Evolutionary conservation across 257 asterid genomes (phyloP).

Genomic region (Nyctanthes arbortristis): DNA sequence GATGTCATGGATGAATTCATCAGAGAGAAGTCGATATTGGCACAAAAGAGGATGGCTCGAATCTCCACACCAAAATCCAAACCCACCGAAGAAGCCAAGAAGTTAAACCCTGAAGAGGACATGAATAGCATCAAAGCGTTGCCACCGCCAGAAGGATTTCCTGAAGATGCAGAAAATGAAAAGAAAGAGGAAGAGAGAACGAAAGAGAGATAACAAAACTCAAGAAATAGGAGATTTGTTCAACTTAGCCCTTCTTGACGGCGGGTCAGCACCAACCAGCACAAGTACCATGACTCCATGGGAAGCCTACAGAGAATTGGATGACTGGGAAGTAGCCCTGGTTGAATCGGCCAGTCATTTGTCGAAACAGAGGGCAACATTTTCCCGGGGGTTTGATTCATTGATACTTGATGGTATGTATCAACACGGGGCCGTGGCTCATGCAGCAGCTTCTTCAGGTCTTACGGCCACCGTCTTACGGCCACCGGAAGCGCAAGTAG

Average conservation of each 20-base stretch:
- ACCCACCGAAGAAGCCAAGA: slow-evolving; percentile 11
- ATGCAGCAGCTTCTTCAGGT: slow-evolving; percentile 66
- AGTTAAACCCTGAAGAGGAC: slow-evolving; percentile 50
- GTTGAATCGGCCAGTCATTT: slow-evolving; percentile 75
- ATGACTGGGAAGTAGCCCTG: slow-evolving; percentile 80
- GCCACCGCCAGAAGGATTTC: slow-evolving; percentile 66
- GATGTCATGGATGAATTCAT: slow-evolving; percentile 87
- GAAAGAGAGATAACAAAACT: slow-evolving; percentile 8
- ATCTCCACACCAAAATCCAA: slow-evolving; percentile 30
- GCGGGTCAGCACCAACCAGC: slow-evolving; percentile 31
- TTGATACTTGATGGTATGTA: slow-evolving; percentile 84
- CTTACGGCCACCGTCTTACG: slow-evolving; percentile 50
- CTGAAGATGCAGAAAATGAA: slow-evolving; percentile 27
- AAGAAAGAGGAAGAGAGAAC: slow-evolving; percentile 9
- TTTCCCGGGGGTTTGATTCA: slow-evolving; percentile 62
- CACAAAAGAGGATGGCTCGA: slow-evolving; percentile 23
- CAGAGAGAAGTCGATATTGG: slow-evolving; percentile 52
- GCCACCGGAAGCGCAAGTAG: slow-evolving; percentile 90
- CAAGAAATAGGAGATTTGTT: slow-evolving; percentile 68
- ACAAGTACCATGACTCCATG: slow-evolving; percentile 50
- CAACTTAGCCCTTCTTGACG: slow-evolving; percentile 79
- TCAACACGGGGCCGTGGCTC: slow-evolving; percentile 62
- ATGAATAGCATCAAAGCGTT: slow-evolving; percentile 63
- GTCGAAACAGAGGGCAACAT: slow-evolving; percentile 60
- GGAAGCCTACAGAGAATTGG: slow-evolving; percentile 71